phyloP scores from a whole-genome alignment of 2,329 filamentous ascomycete species.

The Colletotrichum tamarilloi region DNA sequence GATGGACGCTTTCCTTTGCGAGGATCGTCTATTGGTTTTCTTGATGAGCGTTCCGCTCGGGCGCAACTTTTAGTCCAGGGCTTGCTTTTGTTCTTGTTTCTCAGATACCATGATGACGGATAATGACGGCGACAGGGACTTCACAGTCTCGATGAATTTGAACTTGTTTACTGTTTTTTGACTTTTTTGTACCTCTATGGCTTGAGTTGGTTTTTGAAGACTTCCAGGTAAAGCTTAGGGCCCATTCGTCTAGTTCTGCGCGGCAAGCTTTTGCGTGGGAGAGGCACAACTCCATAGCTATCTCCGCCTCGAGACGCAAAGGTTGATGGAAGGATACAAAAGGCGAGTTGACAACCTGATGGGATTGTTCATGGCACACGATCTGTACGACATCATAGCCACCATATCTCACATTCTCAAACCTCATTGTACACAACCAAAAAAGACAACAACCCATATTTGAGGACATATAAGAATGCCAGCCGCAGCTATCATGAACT shows the following conservation, averaged over 20 bases:
- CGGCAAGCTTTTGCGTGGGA: background rate
- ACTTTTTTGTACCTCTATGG: background rate
- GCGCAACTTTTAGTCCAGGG: conserved; percentile 7
- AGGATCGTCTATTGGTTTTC: background rate
- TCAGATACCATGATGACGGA: conserved; percentile 34
- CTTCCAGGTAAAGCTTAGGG: background rate
- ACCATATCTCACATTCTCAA: background rate
- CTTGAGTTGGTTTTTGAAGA: background rate
- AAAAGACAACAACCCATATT: background rate
- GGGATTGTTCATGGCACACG: background rate
- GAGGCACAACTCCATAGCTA: background rate
- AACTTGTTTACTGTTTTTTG: background rate
- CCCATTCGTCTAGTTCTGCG: too few relatives aligned
- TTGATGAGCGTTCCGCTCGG: conserved; percentile 26
- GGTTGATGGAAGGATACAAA: background rate
- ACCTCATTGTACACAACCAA: background rate
- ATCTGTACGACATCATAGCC: background rate
- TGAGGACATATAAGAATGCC: background rate
- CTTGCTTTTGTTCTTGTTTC: conserved; percentile 20
- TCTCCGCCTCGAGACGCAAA: background rate
- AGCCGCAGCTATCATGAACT: background rate
- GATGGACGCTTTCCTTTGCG: conserved; percentile 19
- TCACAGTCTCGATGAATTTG: conserved; percentile 2
- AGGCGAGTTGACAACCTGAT: background rate
- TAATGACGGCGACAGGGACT: conserved; percentile 18